Conservation (phyloP, 352 stramenopile species). For the Blastocystis sp. region DNA sequence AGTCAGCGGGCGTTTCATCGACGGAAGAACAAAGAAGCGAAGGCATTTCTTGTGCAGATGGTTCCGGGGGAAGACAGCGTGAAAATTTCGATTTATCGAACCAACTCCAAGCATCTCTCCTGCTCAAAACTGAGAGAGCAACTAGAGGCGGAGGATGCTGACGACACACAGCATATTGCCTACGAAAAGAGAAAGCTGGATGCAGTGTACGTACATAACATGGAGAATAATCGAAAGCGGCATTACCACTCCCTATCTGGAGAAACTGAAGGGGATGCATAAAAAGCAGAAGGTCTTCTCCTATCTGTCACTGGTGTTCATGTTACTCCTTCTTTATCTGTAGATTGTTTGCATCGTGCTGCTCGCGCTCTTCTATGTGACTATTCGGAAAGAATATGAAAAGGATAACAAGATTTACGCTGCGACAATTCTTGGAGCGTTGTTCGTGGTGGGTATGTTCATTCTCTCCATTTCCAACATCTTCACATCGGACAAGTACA, state of each 20-base stretch:
- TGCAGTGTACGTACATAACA: background rate
- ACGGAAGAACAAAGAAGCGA: background rate
- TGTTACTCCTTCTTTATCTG: background rate
- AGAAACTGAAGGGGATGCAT: background rate
- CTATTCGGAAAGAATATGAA: slow-evolving; percentile 2
- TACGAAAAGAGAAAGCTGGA: slow-evolving; percentile 9
- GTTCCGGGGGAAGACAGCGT: background rate
- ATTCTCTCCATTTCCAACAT: slow-evolving; percentile 9
- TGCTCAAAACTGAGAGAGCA: slow-evolving; percentile 8
- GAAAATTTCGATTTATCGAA: background rate
- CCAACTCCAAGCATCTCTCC: slow-evolving; percentile 26
- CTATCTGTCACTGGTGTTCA: background rate
- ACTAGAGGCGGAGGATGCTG: background rate
- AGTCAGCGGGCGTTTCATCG: background rate
- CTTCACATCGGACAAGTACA: background rate
- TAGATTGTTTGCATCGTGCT: slow-evolving; percentile 3
- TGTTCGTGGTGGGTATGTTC: slow-evolving; percentile 14
- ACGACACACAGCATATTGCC: background rate
- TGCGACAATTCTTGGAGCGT: slow-evolving; percentile 28
- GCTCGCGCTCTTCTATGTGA: slow-evolving; percentile 1
- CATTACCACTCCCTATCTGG: slow-evolving; percentile 22
- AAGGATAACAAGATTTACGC: slow-evolving; percentile 28
- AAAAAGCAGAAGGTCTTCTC: background rate
- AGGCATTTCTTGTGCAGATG: background rate
- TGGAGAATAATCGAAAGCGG: background rate